Evolutionary conservation across 371 early-diverging fungal genomes (phyloP).

Genomic region (Syncephalastrum monosporum): DNA sequence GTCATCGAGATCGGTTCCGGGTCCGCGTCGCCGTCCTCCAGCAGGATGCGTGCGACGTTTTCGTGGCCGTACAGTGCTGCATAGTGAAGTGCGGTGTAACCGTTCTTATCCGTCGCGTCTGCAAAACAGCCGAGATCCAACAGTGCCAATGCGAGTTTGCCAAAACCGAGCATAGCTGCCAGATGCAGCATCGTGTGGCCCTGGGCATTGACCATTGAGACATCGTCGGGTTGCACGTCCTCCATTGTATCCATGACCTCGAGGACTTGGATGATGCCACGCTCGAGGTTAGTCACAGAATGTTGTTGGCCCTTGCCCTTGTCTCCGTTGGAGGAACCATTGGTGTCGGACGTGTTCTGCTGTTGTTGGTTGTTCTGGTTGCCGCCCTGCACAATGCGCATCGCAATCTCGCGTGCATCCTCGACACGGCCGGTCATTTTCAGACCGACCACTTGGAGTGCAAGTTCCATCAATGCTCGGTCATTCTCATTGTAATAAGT

Average conservation of each 20-base stretch:
- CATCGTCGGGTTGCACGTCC: slow-evolving; percentile 32
- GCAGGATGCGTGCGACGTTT: slow-evolving; percentile 20
- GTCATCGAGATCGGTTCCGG: slow-evolving; percentile 25
- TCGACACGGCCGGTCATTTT: slow-evolving; percentile 79
- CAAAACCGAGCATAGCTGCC: slow-evolving; percentile 39
- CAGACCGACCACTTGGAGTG: slow-evolving; percentile 84
- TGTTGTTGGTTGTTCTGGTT: slow-evolving; percentile 32
- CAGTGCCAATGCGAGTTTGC: slow-evolving; percentile 19
- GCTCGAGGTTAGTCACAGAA: slow-evolving; percentile 20
- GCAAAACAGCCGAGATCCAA: slow-evolving; percentile 31
- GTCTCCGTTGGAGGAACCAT: slow-evolving; percentile 19
- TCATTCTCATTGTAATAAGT: slow-evolving; percentile 75
- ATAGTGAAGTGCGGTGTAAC: slow-evolving; percentile 25
- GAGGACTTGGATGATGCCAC: slow-evolving; percentile 41
- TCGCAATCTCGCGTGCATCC: slow-evolving; percentile 72
- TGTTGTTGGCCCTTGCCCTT: slow-evolving; percentile 10
- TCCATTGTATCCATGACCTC: slow-evolving; percentile 41
- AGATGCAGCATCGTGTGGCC: slow-evolving; percentile 49
- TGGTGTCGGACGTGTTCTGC: slow-evolving; percentile 4
- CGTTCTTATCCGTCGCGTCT: slow-evolving; percentile 33
- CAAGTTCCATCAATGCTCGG: slow-evolving; percentile 83
- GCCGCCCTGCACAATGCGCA: slow-evolving; percentile 70
- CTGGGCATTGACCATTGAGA: slow-evolving; percentile 36
- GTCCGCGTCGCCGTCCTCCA: slow-evolving; percentile 30
- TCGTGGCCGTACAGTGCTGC: slow-evolving; percentile 22